Percentiles rank a stretch among this genome's conserved stretches.
These are phyloP conservation scores for Penicillium maclennaniae DNA, from an alignment of 495 filamentous ascomycete genomes.

Conservation along the genomic window DNA sequence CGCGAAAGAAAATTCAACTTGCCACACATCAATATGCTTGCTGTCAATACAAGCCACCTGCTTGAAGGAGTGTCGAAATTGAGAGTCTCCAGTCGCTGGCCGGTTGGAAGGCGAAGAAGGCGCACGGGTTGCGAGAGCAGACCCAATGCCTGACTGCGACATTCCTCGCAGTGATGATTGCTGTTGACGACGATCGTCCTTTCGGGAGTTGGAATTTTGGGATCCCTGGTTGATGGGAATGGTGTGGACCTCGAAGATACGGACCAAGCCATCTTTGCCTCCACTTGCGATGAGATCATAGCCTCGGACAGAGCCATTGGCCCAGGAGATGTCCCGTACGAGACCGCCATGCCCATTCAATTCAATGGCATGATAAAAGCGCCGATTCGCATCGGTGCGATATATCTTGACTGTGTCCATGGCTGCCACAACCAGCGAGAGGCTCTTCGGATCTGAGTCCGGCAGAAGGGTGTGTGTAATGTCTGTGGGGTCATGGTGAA, in stretches of 20 bases:
- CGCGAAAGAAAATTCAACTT: constrained; percentile 47
- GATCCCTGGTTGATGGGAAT: constrained; percentile 24
- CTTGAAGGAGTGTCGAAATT: constrained; percentile 45
- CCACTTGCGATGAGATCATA: constrained; percentile 90
- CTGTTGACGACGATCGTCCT: constrained; percentile 26
- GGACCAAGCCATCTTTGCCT: constrained; percentile 82
- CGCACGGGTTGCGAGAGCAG: constrained; percentile 44
- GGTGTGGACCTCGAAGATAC: constrained; percentile 78
- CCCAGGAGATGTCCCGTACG: constrained; percentile 92
- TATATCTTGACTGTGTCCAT: constrained; percentile 79
- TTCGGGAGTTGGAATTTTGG: constrained; percentile 29
- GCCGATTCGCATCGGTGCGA: constrained; percentile 62
- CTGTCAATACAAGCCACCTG: constrained; percentile 47
- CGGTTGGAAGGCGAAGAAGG: constrained; percentile 31
- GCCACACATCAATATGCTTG: constrained; percentile 48
- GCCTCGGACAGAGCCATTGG: constrained; percentile 77
- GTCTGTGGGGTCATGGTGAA: constrained; percentile 77
- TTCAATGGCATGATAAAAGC: constrained; percentile 76
- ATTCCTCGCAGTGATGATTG: constrained; percentile 37
- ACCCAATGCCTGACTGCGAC: constrained; percentile 49
- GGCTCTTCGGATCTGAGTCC: constrained; percentile 66
- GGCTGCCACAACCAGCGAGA: constrained; percentile 76
- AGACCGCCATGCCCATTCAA: constrained; percentile 65
- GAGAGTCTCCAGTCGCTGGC: constrained; percentile 29
- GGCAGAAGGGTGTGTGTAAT: constrained; percentile 72